These are phyloP conservation scores for Leonotis leonurus DNA, from an alignment of 257 asterid species.

Conservation along the genomic window DNA sequence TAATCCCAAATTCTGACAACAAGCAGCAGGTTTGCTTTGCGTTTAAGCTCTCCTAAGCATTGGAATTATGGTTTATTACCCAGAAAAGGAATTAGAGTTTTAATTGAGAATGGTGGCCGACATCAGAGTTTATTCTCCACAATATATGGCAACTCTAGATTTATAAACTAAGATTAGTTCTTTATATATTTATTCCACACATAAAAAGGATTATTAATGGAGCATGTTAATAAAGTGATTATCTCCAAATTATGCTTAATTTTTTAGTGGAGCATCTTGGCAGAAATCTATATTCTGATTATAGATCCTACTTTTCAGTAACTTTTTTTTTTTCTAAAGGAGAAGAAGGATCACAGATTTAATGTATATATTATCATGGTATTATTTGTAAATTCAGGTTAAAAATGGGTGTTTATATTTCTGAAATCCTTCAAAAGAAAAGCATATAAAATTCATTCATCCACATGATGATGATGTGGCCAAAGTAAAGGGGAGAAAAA, in stretches of 20 bases:
- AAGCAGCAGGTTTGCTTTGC: conserved; percentile 15
- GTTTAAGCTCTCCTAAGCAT: conserved; percentile 11
- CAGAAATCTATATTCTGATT: conserved; percentile 14
- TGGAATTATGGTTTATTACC: conserved; percentile 4
- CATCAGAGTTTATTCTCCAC: conserved; percentile 16
- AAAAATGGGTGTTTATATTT: too few species aligned
- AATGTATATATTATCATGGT: too few species aligned
- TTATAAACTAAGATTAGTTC: not conserved
- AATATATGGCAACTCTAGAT: not conserved
- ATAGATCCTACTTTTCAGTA: conserved; percentile 14
- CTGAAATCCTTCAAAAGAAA: too few species aligned
- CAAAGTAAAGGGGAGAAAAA: too few species aligned
- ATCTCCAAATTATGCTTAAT: too few species aligned
- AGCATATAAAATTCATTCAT: too few species aligned
- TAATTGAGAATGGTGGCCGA: not conserved
- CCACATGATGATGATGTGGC: too few species aligned
- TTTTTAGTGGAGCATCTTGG: conserved; percentile 18
- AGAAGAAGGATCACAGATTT: too few species aligned
- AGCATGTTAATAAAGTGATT: conserved; percentile 28
- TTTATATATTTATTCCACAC: conserved; percentile 16
- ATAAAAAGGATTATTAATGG: conserved; percentile 22
- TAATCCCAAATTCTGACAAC: not conserved
- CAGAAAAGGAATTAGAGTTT: not conserved
- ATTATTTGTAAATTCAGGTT: too few species aligned
- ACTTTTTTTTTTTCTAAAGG: too few species aligned